Base-by-base conservation (phyloP, 2,329 filamentous ascomycete species). In the Xylariales sp. region DNA sequence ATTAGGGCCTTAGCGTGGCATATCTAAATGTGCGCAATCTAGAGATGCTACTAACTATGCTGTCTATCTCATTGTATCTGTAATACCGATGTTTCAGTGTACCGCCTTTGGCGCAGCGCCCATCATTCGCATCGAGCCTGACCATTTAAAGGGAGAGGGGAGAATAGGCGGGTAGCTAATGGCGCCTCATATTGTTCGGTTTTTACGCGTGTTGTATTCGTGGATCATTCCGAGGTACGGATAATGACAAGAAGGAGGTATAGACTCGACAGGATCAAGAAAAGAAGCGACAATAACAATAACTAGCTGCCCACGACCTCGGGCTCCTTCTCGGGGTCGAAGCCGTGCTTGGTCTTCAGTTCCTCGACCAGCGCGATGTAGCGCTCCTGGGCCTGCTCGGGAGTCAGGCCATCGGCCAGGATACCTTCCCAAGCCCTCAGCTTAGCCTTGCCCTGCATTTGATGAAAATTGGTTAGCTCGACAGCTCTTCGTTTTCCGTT, bases 351-450 rank as follows among this genome's bases (percentile, higher is more conserved):
- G 68, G 76, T 81, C 87, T 96, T 93, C 77, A 97, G 81, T 76
- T 84, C 80, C 81, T 93, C 89, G 71, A 96, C 89, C 69, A 91
- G 83, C 73, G 85, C 84, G 75, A 97, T 87, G 82, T 97, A 97
- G 77, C 87, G 83, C 79, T 88, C 85, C 87, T 97, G 91, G 23
- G 94, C 94, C 72, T 89, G 80, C 71, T 90, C 86, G 69, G 87
- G 77, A 69, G 85, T 87, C 73, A 89, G 78, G 58, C 86, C 87
- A 68, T 89, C 85, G 69, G 94, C 87, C 76, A 88, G 87, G 70
- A 89, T 76, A 77, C 89, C 86, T 81, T 93, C 83, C 93, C 93
- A 97, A 62, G 91, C 89, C 75, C 85, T 86, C 83, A 90, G 88
- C 87, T 97, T 97, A 76, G 89, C 89, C 84, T 96, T 97, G 82